phyloP scores from a whole-genome alignment of 1,284 basidiomycete species.

The Macrocystidia cucumis region DNA sequence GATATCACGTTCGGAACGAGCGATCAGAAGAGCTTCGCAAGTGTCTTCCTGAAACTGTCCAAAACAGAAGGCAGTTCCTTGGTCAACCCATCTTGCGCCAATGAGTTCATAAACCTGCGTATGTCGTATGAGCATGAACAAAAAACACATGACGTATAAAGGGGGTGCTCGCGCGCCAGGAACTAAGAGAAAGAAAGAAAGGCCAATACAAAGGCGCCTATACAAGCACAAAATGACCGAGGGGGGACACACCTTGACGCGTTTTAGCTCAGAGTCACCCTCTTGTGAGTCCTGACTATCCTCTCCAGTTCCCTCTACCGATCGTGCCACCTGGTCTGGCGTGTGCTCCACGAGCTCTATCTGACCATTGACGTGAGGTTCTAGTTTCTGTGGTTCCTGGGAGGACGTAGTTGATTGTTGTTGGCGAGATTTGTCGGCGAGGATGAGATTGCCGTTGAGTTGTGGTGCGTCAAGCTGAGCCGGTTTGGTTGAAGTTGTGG shows the following conservation, averaged over 20 bases:
- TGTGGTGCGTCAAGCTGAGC: no score
- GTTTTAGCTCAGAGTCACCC: constrained; percentile 37
- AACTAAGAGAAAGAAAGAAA: no score
- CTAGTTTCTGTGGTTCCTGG: no score
- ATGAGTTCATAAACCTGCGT: constrained; percentile 87
- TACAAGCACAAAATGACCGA: no score
- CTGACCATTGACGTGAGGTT: constrained; percentile 25
- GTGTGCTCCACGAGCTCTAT: constrained; percentile 32
- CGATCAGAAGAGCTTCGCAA: constrained; percentile 78
- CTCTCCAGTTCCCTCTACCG: constrained; percentile 17
- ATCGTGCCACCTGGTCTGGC: constrained; percentile 20
- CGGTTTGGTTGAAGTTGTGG: no score
- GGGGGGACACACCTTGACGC: constrained; percentile 39
- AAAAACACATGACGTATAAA: no score
- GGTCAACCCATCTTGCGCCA: constrained; percentile 85
- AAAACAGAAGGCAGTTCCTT: constrained; percentile 90
- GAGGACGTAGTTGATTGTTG: no score
- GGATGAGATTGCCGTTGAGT: no score
- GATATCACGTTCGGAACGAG: constrained; percentile 71
- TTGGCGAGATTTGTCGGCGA: no score
- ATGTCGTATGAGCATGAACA: no score
- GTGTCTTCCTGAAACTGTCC: constrained; percentile 77
- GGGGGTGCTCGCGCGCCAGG: constrained; percentile 40
- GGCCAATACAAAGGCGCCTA: no score
- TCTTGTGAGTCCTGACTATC: constrained; percentile 31